Base-by-base conservation (phyloP, 495 filamentous ascomycete genomes). In the Cenococcum geophilum region DNA sequence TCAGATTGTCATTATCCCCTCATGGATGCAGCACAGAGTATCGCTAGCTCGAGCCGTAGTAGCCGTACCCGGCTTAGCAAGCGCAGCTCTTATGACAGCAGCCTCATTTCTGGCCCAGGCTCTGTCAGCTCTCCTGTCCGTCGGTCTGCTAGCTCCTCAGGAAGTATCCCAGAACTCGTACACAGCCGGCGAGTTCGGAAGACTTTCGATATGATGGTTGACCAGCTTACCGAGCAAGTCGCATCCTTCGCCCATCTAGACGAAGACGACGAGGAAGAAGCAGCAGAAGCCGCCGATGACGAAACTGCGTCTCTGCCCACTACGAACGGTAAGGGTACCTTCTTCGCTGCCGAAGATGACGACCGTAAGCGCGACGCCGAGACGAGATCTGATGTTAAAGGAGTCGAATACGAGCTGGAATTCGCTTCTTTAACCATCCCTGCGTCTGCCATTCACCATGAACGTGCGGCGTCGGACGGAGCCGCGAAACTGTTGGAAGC, bases 51-150 rank as follows among this genome's bases (percentile, higher is more conserved):
- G 0, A 75, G 73, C 22, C 74, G 79, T 32, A 82, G 77, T 67
- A 82, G 79, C 70, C 77, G 76, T 57, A 79, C 81, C 4, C 80
- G 76, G 5, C 79, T 82, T 50, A 84, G 81, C 76, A 83, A 82
- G 56, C 79, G 77, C 62, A 81, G 78, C 65, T 83, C 81, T 27
- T 77, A 82, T 55, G 82, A 83, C 62, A 83, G 80, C 66, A 72
- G 82, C 37, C 76, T 81, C 48, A 66, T 79, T 58, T 81, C 77
- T 14, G 62, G 59, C n/a, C 55, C 49, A 23, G 55, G 36, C 14
- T 69, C 66, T 6, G 52, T 55, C 71, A 78, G 55, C 72, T 79
- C 79, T 8, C 75, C 80, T 55, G 74, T 76, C 20, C 79, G 79
- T 35, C 81, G 80, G 61, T 84, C 81, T 10, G 78, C 79, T 0